phyloP scores from a whole-genome alignment of 2,329 filamentous ascomycete genomes.

The Phoma sp. region DNA sequence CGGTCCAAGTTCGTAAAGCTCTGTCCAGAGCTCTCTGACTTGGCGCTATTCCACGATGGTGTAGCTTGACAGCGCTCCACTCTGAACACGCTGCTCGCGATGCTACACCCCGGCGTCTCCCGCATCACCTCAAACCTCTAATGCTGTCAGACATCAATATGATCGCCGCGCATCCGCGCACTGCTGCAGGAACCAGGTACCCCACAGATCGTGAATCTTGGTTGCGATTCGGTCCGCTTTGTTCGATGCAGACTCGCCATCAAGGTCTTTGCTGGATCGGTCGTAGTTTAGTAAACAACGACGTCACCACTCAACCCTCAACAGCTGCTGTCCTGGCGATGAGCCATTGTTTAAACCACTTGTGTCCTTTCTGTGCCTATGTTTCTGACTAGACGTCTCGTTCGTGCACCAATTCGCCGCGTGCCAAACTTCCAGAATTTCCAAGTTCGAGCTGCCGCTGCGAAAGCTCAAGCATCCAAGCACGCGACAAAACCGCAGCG shows the following conservation, averaged over 20 bases:
- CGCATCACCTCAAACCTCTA: constrained; percentile 2
- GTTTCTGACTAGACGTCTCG: constrained; percentile 14
- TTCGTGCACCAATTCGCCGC: constrained; percentile 1
- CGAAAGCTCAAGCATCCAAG: constrained; percentile 8
- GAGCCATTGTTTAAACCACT: not conserved
- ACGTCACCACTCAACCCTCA: constrained; percentile 33
- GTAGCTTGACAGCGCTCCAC: no score
- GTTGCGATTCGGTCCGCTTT: constrained; percentile 20
- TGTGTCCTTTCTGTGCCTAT: constrained; percentile 11
- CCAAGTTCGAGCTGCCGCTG: not conserved
- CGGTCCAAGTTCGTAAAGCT: no score
- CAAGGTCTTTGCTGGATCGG: constrained; percentile 27
- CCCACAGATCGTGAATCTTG: constrained; percentile 21
- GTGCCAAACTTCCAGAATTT: not conserved
- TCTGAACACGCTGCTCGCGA: not conserved
- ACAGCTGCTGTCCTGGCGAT: constrained; percentile 2
- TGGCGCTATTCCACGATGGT: no score
- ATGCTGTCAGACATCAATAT: constrained; percentile 2
- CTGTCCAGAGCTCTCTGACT: no score
- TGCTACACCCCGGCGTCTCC: not conserved
- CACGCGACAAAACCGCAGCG: constrained; percentile 20
- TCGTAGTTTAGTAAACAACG: constrained; percentile 24
- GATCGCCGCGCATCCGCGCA: constrained; percentile 18
- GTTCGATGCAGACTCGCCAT: constrained; percentile 23
- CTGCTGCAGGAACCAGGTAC: constrained; percentile 26